Evolutionary conservation across 2,329 filamentous ascomycete genomes (phyloP).

Genomic region (Furcasterigmium furcatum): DNA sequence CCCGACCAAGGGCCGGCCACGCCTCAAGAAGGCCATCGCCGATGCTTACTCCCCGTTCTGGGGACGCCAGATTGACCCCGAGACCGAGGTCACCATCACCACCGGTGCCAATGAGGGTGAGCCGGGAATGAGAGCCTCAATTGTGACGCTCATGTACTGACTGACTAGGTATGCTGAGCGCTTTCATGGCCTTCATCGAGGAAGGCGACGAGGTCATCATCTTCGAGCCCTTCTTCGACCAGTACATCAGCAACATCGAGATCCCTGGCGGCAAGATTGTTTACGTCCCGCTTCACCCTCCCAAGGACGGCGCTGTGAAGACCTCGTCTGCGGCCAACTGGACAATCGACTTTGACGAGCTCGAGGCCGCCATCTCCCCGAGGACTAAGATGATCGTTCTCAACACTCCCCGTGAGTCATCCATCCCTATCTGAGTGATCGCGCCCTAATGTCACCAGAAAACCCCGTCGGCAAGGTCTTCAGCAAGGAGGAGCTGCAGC

Average conservation of each 20-base stretch:
- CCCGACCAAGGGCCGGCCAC: slow-evolving; percentile 87
- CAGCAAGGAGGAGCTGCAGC: slow-evolving; percentile 75
- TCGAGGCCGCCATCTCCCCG: slow-evolving; percentile 77
- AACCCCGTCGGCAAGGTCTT: slow-evolving; percentile 98
- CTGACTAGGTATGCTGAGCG: slow-evolving; percentile 75
- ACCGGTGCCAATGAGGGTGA: slow-evolving; percentile 80
- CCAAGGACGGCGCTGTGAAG: slow-evolving; percentile 70
- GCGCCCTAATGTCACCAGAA: slow-evolving; percentile 42
- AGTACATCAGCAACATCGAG: slow-evolving; percentile 94
- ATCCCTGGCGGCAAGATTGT: slow-evolving; percentile 95
- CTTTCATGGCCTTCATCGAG: slow-evolving; percentile 97
- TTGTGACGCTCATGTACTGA: slow-evolving; percentile 1
- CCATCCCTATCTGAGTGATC: neutral
- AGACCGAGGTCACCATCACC: slow-evolving; percentile 92
- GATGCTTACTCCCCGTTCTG: slow-evolving; percentile 90
- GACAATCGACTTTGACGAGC: slow-evolving; percentile 78
- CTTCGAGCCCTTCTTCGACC: slow-evolving; percentile 98
- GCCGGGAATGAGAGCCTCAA: neutral
- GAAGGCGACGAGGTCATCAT: slow-evolving; percentile 94
- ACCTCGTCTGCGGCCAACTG: slow-evolving; percentile 87
- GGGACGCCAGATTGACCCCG: slow-evolving; percentile 76
- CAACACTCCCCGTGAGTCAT: slow-evolving; percentile 61
- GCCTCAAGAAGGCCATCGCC: slow-evolving; percentile 88
- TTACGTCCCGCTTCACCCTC: slow-evolving; percentile 93
- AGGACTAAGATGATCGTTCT: slow-evolving; percentile 96